Percentiles rank a stretch among this genome's conserved stretches.
Conservation (phyloP, 257 asterid genomes). For the Salvia rosmarinus region DNA sequence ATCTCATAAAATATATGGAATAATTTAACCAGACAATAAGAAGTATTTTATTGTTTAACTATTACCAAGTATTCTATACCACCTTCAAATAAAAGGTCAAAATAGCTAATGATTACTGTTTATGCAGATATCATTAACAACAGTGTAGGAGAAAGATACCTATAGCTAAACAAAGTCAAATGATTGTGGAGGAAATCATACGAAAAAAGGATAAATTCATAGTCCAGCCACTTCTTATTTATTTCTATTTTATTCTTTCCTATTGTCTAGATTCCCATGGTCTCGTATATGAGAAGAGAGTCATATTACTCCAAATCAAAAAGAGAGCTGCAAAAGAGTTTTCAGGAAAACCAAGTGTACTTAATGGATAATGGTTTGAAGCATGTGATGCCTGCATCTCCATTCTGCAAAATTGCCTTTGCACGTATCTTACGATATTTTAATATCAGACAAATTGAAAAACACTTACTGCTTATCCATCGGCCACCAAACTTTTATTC, state of each 20-base stretch:
- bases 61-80: too few relatives aligned
- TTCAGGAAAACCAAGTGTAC: constrained; percentile 7
- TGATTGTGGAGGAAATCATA: not conserved
- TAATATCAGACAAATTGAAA: constrained; percentile 34
- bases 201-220: constrained; percentile 4
- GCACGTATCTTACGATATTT: not conserved
- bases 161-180: constrained; percentile 17
- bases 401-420: constrained; percentile 18
- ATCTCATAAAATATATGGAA: too few relatives aligned
- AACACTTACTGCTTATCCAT: constrained; percentile 85
- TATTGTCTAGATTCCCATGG: constrained; percentile 9
- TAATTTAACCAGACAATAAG: too few relatives aligned
- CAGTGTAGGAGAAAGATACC: constrained; percentile 8
- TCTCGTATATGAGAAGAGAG: not conserved
- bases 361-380: constrained; percentile 3
- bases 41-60: too few relatives aligned
- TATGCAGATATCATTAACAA: constrained; percentile 12
- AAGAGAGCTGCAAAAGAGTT: constrained; percentile 11
- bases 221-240: constrained; percentile 8
- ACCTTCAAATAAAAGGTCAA: too few relatives aligned
- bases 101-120: constrained; percentile 2
- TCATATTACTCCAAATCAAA: constrained; percentile 21
- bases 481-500: constrained; percentile 99
- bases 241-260: not conserved
- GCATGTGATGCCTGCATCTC: constrained; percentile 13